Evolutionary conservation across 345 rosid species (phyloP).

Genomic region (Brassica carinata): DNA sequence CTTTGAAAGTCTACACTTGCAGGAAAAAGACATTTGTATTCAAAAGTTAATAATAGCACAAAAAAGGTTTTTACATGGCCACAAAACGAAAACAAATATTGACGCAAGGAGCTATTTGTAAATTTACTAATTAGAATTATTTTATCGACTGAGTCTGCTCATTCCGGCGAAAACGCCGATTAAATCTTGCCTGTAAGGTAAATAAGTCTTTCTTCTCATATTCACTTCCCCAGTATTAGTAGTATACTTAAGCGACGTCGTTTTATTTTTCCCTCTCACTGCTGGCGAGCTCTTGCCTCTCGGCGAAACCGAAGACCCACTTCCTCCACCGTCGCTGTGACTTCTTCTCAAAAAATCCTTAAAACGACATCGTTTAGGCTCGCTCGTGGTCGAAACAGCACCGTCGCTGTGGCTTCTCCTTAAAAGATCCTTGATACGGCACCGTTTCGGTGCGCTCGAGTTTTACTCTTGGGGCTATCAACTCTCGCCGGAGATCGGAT

Average conservation of each 20-base stretch:
- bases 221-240: background rate
- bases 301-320: background rate
- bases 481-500: slow-evolving; percentile 27
- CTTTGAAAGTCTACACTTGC: slow-evolving; percentile 4
- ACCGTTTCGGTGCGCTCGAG: slow-evolving; percentile 12
- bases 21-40: background rate
- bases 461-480: slow-evolving; percentile 19
- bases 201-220: slow-evolving; percentile 33
- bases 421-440: slow-evolving; percentile 19
- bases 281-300: background rate
- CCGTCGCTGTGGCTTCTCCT: slow-evolving; percentile 40
- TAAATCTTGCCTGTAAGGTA: slow-evolving; percentile 42
- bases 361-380: slow-evolving; percentile 25
- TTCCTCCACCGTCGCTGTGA: slow-evolving; percentile 12
- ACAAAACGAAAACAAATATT: background rate
- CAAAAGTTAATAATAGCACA: too few relatives aligned
- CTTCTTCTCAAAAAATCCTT: slow-evolving; percentile 34
- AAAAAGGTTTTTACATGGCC: slow-evolving; percentile 1
- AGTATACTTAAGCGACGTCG: background rate
- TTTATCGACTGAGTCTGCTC: slow-evolving; percentile 28
- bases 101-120: slow-evolving; percentile 13
- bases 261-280: slow-evolving; percentile 13
- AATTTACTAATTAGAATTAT: background rate
- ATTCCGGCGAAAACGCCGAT: slow-evolving; percentile 39
- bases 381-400: slow-evolving; percentile 3